Percentiles rank a stretch among this genome's conserved stretches.
These are phyloP conservation scores for Aegilops tauschii DNA, from an alignment of 176 grass and related monocot genomes.

Conservation along the genomic window DNA sequence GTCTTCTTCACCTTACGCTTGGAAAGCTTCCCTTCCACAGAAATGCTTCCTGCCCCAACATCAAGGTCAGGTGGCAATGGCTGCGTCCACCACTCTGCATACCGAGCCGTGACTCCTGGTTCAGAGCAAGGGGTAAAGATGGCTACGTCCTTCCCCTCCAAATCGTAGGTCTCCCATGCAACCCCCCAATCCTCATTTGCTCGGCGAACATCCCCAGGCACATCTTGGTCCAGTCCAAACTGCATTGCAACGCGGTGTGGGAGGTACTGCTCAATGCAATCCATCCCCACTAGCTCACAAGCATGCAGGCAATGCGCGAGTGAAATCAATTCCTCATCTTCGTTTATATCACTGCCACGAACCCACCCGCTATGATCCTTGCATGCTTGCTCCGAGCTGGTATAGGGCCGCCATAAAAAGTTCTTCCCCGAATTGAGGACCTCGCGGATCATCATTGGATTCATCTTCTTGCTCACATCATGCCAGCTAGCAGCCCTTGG, in stretches of 20 bases:
- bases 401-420: slow-evolving; percentile 65
- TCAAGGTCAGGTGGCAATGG: slow-evolving; percentile 35
- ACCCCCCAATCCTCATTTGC: slow-evolving; percentile 52
- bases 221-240: slow-evolving; percentile 93
- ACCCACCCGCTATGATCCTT: slow-evolving; percentile 39
- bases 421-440: slow-evolving; percentile 30
- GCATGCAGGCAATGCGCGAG: slow-evolving; percentile 62
- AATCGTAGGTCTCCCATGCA: slow-evolving; percentile 73
- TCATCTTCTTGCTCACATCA: slow-evolving; percentile 61
- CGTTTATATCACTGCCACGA: slow-evolving; percentile 38
- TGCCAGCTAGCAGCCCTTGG: slow-evolving; percentile 73
- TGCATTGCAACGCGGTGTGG: slow-evolving; percentile 89
- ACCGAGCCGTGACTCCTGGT: slow-evolving; percentile 50
- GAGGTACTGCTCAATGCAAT: slow-evolving; percentile 87
- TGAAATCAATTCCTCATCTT: slow-evolving; percentile 46
- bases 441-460: slow-evolving; percentile 32
- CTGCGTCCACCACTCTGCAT: slow-evolving; percentile 74
- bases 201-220: slow-evolving; percentile 55
- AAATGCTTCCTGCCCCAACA: slow-evolving; percentile 8
- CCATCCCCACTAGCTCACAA: slow-evolving; percentile 72
- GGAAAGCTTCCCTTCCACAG: slow-evolving; percentile 19
- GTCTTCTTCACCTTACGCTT: slow-evolving; percentile 47
- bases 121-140: slow-evolving; percentile 67
- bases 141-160: slow-evolving; percentile 57
- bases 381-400: slow-evolving; percentile 33